Base-by-base conservation (phyloP, 1,284 basidiomycete species). In the Ganoderma resinaceum region DNA sequence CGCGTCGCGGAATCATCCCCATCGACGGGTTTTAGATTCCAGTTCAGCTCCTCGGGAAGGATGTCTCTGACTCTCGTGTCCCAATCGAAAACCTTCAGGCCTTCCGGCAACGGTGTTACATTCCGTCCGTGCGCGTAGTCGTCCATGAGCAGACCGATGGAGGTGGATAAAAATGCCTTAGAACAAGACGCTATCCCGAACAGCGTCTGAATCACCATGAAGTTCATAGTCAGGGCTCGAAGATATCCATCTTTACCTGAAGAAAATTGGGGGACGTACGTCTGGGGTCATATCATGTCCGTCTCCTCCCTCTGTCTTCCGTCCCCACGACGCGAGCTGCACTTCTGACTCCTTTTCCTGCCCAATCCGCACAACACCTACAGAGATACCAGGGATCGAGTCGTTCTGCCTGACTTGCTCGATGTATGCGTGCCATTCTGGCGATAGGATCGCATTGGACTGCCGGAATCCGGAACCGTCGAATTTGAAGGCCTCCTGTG, bases 181-280 rank as follows among this genome's bases (percentile, higher is more conserved):
- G 82, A 82, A 72, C 81, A 83, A 23, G 83, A 84, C 0, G 78
- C 84, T 49, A 86, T 79, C 0, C 71, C 72, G 71, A 84, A 83
- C 31, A 81, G 70, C 0, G 82, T 81, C 83, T 84, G 65, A 29
- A 55, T 16, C 6, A 12, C 23, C 29, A 26, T 18, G 38, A 20
- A 26, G 37, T 38, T 5, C 4, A 38, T 8, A 11, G 37, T 16
- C 18, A 29, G n/a, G 35, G 35, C 6, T 12, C 2, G 31, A 8
- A 3, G 40, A 26, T 31, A 43, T 11, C 2, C 7, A 26, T 12
- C 9, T 5, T 5, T 4, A 40, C n/a, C 23, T 31, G 11, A 23
- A 18, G 23, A 1, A 9, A 11, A 49, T 3, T n/a, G 12, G 26
- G 37, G 43, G 20, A 42, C 68, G 37, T 59, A 80, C 80, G 33